A percentile compares a stretch with the other conserved stretches of the same genome.
Conservation (phyloP, 2,329 filamentous ascomycete species). For the Arthrobotrys iridis region DNA sequence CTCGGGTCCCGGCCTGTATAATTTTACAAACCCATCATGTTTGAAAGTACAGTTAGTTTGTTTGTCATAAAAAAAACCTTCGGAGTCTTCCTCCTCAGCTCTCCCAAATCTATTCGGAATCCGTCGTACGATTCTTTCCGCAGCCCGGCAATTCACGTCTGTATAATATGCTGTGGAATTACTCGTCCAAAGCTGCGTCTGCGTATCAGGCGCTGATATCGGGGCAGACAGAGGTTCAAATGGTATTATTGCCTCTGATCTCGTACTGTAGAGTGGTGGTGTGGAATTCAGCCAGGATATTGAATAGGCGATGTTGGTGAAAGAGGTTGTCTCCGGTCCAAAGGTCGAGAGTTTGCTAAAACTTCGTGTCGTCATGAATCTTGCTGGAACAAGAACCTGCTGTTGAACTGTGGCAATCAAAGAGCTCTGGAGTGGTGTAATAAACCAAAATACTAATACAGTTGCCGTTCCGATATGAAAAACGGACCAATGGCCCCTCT, state of each 20-base stretch:
- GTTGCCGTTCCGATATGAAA: conserved; percentile 65
- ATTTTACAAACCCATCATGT: not conserved
- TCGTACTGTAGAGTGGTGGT: conserved; percentile 49
- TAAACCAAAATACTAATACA: conserved; percentile 67
- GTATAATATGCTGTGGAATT: conserved; percentile 54
- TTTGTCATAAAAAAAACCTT: conserved; percentile 16
- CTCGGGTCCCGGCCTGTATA: not conserved
- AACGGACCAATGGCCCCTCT: conserved; percentile 66
- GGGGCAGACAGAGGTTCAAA: conserved; percentile 37
- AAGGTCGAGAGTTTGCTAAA: conserved; percentile 5
- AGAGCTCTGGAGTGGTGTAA: conserved; percentile 69
- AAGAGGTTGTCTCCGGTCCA: conserved; percentile 33
- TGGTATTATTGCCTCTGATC: conserved; percentile 44
- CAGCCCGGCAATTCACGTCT: conserved; percentile 36
- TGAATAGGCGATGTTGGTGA: conserved; percentile 51
- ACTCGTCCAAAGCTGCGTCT: conserved; percentile 45
- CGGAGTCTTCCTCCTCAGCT: not conserved
- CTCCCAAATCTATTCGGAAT: not conserved
- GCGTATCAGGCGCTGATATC: not conserved
- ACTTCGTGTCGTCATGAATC: conserved; percentile 25
- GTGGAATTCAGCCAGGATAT: conserved; percentile 54
- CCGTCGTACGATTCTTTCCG: not conserved
- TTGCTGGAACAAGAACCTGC: conserved; percentile 13
- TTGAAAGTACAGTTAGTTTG: conserved; percentile 34
- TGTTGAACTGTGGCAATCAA: conserved; percentile 63